Evolutionary conservation across 345 rosid genomes (phyloP).

Genomic region (Gossypium anomalum): DNA sequence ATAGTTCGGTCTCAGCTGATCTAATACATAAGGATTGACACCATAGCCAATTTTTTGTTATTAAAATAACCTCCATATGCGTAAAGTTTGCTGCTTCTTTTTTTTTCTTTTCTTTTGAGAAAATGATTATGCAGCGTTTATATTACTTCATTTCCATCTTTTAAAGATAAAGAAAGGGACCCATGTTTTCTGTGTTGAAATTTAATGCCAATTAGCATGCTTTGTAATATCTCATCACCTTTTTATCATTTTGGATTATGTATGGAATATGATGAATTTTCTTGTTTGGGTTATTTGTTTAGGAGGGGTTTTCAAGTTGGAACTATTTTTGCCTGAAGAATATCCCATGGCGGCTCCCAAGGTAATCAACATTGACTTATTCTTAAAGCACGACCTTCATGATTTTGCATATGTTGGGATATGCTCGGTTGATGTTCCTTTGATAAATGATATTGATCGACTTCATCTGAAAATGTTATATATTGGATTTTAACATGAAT

Average conservation of each 20-base stretch:
- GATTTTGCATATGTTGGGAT: neutral
- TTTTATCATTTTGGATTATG: neutral
- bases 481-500: neutral
- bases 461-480: neutral
- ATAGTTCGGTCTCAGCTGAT: neutral
- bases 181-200: neutral
- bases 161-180: neutral
- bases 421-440: neutral
- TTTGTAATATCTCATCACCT: neutral
- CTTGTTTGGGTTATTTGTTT: conserved; percentile 20
- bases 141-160: neutral
- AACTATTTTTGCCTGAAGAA: conserved; percentile 96
- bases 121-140: neutral
- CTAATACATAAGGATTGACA: neutral
- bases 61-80: neutral
- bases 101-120: neutral
- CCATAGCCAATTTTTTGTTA: neutral
- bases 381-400: neutral
- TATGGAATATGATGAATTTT: conserved; percentile 10
- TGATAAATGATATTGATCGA: neutral
- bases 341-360: conserved; percentile 99
- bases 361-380: conserved; percentile 36
- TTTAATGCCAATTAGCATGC: neutral
- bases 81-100: too few species aligned
- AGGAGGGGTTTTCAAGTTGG: conserved; percentile 99